Evolutionary conservation across 2,329 filamentous ascomycete species (phyloP).

Genomic region (Sclerotinia glacialis): DNA sequence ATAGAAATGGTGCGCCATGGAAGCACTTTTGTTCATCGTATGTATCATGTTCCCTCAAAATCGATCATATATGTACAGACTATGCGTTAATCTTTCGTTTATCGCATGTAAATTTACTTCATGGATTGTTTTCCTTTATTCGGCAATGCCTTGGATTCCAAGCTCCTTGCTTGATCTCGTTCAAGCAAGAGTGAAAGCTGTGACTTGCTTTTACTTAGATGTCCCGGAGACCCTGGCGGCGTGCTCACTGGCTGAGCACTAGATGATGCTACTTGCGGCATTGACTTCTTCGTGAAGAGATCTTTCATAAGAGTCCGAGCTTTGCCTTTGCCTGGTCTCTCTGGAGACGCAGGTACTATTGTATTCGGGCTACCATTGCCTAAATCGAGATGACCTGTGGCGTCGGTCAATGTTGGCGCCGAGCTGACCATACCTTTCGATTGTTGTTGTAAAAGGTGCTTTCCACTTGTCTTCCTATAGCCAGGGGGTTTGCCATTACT

Average conservation of each 20-base stretch:
- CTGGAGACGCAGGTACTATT: not conserved
- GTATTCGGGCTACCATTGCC: slow-evolving; percentile 17
- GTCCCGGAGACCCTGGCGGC: slow-evolving; percentile 37
- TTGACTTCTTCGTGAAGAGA: slow-evolving; percentile 35
- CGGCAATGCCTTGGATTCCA: slow-evolving; percentile 30
- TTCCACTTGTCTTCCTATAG: slow-evolving; percentile 19
- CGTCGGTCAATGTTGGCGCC: slow-evolving; percentile 33
- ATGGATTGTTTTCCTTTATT: slow-evolving; percentile 14
- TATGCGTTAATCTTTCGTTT: not conserved
- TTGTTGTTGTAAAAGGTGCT: slow-evolving; percentile 26
- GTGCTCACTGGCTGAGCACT: slow-evolving; percentile 19
- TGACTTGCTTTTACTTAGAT: slow-evolving; percentile 57
- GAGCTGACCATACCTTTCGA: slow-evolving; percentile 33
- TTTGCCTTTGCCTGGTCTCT: slow-evolving; percentile 24
- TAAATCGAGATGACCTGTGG: slow-evolving; percentile 31
- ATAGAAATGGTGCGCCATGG: slow-evolving; percentile 15
- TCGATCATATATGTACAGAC: slow-evolving; percentile 19
- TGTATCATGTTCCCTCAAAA: slow-evolving; percentile 3
- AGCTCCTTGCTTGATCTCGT: slow-evolving; percentile 46
- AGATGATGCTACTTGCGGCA: slow-evolving; percentile 20
- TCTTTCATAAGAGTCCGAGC: slow-evolving; percentile 30
- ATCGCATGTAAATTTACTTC: slow-evolving; percentile 15
- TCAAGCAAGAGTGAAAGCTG: slow-evolving; percentile 58
- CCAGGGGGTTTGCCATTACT: slow-evolving; percentile 9
- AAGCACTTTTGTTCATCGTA: slow-evolving; percentile 19